Conservation (phyloP, 352 stramenopile genomes). For the Globisporangium viniferum region DNA sequence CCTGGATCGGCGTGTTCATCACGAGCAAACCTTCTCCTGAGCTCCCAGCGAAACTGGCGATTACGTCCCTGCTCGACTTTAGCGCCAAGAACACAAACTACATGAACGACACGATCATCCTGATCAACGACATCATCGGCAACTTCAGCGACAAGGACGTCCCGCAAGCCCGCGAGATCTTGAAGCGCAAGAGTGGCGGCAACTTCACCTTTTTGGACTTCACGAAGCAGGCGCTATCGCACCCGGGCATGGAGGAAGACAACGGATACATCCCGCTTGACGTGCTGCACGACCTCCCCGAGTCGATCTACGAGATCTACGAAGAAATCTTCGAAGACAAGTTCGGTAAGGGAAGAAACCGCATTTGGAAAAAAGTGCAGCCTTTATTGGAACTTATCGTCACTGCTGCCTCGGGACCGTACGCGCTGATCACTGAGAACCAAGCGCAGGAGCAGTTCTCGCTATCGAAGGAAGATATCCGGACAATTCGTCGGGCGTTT, state of each 20-base stretch:
- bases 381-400: constrained; percentile 73
- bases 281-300: constrained; percentile 67
- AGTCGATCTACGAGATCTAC: constrained; percentile 83
- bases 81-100: constrained; percentile 59
- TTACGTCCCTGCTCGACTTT: constrained; percentile 75
- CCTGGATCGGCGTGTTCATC: constrained; percentile 70
- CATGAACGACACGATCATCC: constrained; percentile 45
- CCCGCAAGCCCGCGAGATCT: constrained; percentile 40
- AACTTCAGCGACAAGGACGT: constrained; percentile 47
- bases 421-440: constrained; percentile 66
- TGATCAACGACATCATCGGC: constrained; percentile 56
- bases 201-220: constrained; percentile 84
- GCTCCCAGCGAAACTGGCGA: constrained; percentile 51
- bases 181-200: constrained; percentile 66
- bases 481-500: constrained; percentile 69
- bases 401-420: constrained; percentile 60
- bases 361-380: constrained; percentile 75
- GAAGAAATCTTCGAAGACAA: constrained; percentile 87
- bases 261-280: constrained; percentile 46
- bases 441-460: constrained; percentile 59
- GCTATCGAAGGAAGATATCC: constrained; percentile 58
- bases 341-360: constrained; percentile 70
- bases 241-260: constrained; percentile 60
- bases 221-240: constrained; percentile 67
- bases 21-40: constrained; percentile 67